phyloP scores from a whole-genome alignment of 1,284 basidiomycete genomes.

The Psilocybe mexicana region DNA sequence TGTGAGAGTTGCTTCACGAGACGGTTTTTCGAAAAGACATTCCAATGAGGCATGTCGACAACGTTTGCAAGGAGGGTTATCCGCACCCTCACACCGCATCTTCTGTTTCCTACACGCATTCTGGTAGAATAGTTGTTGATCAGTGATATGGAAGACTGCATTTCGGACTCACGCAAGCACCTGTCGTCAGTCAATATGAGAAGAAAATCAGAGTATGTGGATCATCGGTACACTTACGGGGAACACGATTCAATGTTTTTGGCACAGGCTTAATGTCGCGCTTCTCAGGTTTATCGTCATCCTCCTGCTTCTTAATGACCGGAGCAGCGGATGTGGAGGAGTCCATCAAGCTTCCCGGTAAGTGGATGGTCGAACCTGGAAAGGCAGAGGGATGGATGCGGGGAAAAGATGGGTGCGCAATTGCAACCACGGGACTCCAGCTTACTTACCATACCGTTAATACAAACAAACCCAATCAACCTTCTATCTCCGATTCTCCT shows the following conservation, averaged over 20 bases:
- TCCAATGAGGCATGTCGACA: constrained; percentile 84
- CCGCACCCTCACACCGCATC: constrained; percentile 88
- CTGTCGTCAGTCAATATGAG: constrained; percentile 38
- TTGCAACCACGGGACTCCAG: constrained; percentile 13
- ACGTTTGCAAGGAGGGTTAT: constrained; percentile 88
- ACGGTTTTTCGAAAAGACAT: constrained; percentile 89
- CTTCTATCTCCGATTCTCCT: constrained; percentile 13
- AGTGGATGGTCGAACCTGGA: constrained; percentile 17
- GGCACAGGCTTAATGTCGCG: constrained; percentile 65
- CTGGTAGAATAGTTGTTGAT: constrained; percentile 36
- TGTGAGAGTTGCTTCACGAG: constrained; percentile 78
- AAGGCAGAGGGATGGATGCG: constrained; percentile 25
- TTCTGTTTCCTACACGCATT: constrained; percentile 87
- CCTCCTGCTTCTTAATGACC: constrained; percentile 43
- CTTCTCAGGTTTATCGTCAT: constrained; percentile 50
- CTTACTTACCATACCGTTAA: constrained; percentile 7
- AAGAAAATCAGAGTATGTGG: constrained; percentile 22
- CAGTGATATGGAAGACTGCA: constrained; percentile 9
- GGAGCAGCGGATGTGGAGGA: constrained; percentile 25
- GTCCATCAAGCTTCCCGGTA: constrained; percentile 29
- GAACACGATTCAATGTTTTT: constrained; percentile 79
- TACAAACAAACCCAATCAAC: constrained; percentile 23
- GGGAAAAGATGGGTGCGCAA: constrained; percentile 32
- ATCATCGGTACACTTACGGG: constrained; percentile 53
- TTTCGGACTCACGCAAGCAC: constrained; percentile 67